Evolutionary conservation across 2,329 filamentous ascomycete species (phyloP), one percentile per base, ranked within the genome.

Genomic region (Xylariaceae sp.): DNA sequence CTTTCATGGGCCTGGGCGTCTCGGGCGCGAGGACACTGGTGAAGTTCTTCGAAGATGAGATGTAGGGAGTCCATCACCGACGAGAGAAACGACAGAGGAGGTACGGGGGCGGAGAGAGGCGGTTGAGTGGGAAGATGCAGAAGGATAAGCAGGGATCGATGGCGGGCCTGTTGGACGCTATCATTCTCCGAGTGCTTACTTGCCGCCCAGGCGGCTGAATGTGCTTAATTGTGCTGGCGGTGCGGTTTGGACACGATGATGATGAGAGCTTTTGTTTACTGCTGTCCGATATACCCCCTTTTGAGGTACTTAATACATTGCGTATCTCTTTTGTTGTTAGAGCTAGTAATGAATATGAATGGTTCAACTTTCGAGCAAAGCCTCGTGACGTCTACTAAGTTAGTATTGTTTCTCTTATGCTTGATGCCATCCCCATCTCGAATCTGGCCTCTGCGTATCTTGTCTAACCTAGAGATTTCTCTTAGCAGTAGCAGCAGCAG

Each of bases 11-110:
- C 6, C 72, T 96, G 18, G 88, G 88, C 2, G 79, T 89, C 31
- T 78, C 81, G 46, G 89, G 88, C 30, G 79, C 88, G 46, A 79
- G 85, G 59, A 87, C 88, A n/a, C 79, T 96, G 51, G 73, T 95
- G 66, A 85, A 83, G 59, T 95, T 94, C 68, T 92, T 95, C 61
- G 85, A 90, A 63, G 86, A 86, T 34, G 55, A 57, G 53, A 56
- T 58, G 52, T 58, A 51, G 47, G 42, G 40, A 32, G 31, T 24
- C 34, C 36, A 28, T n/a, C 21, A 33, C 38, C 36, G 21, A 26
- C 31, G 11, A 6, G 11, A 24, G 7, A 24, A 24, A 24, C 21
- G 6, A 24, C 21, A 24, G 21, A 24, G 7, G 7, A 24, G 21
- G 11, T 11, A 24, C 11, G 27, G 15, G 21, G 14, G 12, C 18